A percentile compares a stretch with the other conserved stretches of the same genome.
phyloP scores from a whole-genome alignment of 345 rosid genomes.

The Bretschneidera sinensis region DNA sequence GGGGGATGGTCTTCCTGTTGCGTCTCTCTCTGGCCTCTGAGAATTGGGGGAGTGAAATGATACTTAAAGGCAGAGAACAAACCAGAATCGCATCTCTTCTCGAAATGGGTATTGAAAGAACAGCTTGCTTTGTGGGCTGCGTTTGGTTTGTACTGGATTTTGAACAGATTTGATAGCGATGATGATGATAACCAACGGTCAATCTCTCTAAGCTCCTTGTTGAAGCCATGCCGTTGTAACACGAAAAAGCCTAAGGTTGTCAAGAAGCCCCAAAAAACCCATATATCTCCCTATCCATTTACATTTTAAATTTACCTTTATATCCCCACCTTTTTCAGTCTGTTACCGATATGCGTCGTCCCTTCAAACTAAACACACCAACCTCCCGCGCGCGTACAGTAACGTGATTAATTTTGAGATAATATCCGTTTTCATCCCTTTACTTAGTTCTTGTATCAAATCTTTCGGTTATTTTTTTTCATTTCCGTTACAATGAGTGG shows the following conservation, averaged over 20 bases:
- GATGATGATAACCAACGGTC: slow-evolving; percentile 21
- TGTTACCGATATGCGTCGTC: no score
- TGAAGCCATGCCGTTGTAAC: slow-evolving; percentile 41
- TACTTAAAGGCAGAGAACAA: slow-evolving; percentile 41
- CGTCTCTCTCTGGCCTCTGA: slow-evolving; percentile 83
- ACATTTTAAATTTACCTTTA: slow-evolving; percentile 12
- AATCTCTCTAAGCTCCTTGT: slow-evolving; percentile 28
- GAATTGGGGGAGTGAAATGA: slow-evolving; percentile 38
- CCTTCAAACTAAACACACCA: no score
- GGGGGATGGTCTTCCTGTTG: slow-evolving; percentile 61
- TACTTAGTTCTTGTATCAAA: no score
- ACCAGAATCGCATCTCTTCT: slow-evolving; percentile 51
- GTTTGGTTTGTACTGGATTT: slow-evolving; percentile 11
- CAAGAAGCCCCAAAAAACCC: slow-evolving; percentile 7
- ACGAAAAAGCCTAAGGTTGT: slow-evolving; percentile 6
- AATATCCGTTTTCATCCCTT: no score
- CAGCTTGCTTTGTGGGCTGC: slow-evolving; percentile 24
- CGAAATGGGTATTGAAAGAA: slow-evolving; percentile 41
- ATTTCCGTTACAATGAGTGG: no score
- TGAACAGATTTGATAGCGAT: slow-evolving; percentile 19
- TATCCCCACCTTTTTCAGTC: slow-evolving; percentile 11
- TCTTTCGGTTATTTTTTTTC: no score
- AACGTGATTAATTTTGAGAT: no score
- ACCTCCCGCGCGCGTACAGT: no score
- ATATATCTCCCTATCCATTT: slow-evolving; percentile 21